Base-by-base conservation (phyloP, 306 rosid genomes). In the Lathyrus oleraceus region DNA sequence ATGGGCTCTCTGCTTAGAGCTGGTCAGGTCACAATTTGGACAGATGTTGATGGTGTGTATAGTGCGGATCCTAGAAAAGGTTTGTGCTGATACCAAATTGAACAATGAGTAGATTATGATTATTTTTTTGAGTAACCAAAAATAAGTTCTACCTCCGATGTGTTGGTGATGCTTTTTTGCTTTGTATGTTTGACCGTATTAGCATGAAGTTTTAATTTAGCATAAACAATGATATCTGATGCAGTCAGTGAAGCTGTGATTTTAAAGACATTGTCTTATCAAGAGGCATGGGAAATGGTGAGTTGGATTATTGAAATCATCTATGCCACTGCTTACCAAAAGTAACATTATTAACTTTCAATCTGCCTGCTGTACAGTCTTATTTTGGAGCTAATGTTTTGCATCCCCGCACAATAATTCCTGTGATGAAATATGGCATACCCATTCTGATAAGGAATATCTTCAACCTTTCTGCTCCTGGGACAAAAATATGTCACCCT, bases 241-340 rank as follows among this genome's bases (percentile, higher is more conserved):
- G 84, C 96, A 94, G 99, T 94, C 81, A 86, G 91, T 14, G 99
- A 94, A 81, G 99, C 97, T 69, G 97, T 94, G 79, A 83, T 94
- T 87, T 79, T 94, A 78, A 83, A 81, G 87, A 87, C 91, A 5
- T 81, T 94, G 75, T 91, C 99, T 70, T 94, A 94, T 80, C 97
- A 94, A 77, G 99, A 94, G 82, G 99, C 99, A 28, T 94, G 99
- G 99, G 99, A 94, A 85, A 94, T 94, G 99, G 99, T 90, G 72
- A 90, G 82, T 73, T 61, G 62, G 51, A 60, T 44, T 60, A 69
- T 57, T 44, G 38, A 23, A 44, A 70, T 36, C 38, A 58, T 74
- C 20, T 63, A 64, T 13, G 61, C 64, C 68, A 19, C 19, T 65
- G 67, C 74, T 51, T 58, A 63, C 51, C 71, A 60, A 63, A 42